These are phyloP conservation scores for Collybia mongolica DNA, from an alignment of 768 basidiomycete species.

Conservation along the genomic window DNA sequence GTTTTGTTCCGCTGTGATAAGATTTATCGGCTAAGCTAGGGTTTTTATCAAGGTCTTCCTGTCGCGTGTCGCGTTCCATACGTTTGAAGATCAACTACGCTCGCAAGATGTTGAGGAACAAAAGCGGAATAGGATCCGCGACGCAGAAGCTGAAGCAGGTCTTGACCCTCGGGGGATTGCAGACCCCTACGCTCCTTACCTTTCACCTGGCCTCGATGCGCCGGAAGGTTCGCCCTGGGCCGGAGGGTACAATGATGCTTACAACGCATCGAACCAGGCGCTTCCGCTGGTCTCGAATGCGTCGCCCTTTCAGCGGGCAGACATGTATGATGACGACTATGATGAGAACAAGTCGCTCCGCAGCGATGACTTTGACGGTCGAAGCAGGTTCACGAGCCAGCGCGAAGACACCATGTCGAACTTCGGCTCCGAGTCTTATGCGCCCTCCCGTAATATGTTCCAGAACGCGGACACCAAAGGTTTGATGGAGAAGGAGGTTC, in stretches of 20 bases:
- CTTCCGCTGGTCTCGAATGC: constrained; percentile 85
- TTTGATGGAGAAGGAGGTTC: constrained; percentile 74
- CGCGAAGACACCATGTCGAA: constrained; percentile 78
- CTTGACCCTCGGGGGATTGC: constrained; percentile 51
- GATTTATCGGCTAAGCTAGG: not conserved
- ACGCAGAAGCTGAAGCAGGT: constrained; percentile 72
- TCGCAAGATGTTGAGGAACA: constrained; percentile 83
- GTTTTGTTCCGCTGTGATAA: constrained; percentile 13
- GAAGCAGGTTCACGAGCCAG: constrained; percentile 74
- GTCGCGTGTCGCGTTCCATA: constrained; percentile 81
- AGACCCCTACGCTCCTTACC: constrained; percentile 82
- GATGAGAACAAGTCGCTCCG: constrained; percentile 73
- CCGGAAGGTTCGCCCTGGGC: constrained; percentile 33
- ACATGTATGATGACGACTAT: constrained; percentile 74
- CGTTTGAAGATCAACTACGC: constrained; percentile 85
- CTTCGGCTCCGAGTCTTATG: constrained; percentile 90
- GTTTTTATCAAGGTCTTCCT: constrained; percentile 71
- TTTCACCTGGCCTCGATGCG: constrained; percentile 45
- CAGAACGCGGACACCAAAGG: constrained; percentile 75
- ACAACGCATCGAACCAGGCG: constrained; percentile 62
- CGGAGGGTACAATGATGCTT: constrained; percentile 50
- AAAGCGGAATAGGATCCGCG: constrained; percentile 74
- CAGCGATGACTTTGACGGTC: constrained; percentile 78
- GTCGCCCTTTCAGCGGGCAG: constrained; percentile 78
- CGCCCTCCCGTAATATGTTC: constrained; percentile 96